These are phyloP conservation scores for Syncephalastrum monosporum DNA, from an alignment of 371 early-diverging fungal genomes.

Conservation along the genomic window DNA sequence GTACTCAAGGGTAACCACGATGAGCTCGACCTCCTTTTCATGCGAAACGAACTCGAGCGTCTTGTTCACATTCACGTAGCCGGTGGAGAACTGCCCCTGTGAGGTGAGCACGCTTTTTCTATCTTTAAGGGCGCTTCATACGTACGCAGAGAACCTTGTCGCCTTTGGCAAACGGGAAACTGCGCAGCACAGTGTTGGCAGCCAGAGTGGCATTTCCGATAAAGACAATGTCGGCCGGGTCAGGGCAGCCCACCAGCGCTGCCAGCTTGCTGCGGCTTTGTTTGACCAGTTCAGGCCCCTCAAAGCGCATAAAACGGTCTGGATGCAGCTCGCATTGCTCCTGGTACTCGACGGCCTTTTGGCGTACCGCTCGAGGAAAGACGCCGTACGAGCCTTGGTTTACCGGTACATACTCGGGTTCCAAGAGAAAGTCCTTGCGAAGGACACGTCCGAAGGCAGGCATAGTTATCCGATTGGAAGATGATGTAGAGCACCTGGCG, in stretches of 20 bases:
- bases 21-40: constrained; percentile 21
- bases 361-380: constrained; percentile 7
- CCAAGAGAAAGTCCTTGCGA: constrained; percentile 40
- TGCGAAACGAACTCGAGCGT: no score
- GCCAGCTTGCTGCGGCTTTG: constrained; percentile 18
- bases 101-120: no score
- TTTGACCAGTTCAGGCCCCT: constrained; percentile 7
- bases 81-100: constrained; percentile 25
- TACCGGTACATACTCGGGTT: constrained; percentile 37
- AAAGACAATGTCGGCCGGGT: constrained; percentile 38
- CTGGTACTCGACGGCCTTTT: constrained; percentile 10
- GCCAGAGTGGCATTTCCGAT: constrained; percentile 43
- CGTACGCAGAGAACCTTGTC: constrained; percentile 39
- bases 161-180: constrained; percentile 34
- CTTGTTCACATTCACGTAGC: constrained; percentile 35
- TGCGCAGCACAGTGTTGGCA: constrained; percentile 37
- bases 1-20: constrained; percentile 26
- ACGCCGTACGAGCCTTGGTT: constrained; percentile 47
- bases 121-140: background rate
- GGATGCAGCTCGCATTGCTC: constrained; percentile 10
- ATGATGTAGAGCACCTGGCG: no score
- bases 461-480: no score
- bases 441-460: constrained; percentile 35
- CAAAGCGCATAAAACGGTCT: constrained; percentile 15
- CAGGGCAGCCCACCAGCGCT: constrained; percentile 25